Percentiles rank a stretch among this genome's conserved stretches.
Conservation (phyloP, 805 yeast species). For the Wickerhamomyces alni region DNA sequence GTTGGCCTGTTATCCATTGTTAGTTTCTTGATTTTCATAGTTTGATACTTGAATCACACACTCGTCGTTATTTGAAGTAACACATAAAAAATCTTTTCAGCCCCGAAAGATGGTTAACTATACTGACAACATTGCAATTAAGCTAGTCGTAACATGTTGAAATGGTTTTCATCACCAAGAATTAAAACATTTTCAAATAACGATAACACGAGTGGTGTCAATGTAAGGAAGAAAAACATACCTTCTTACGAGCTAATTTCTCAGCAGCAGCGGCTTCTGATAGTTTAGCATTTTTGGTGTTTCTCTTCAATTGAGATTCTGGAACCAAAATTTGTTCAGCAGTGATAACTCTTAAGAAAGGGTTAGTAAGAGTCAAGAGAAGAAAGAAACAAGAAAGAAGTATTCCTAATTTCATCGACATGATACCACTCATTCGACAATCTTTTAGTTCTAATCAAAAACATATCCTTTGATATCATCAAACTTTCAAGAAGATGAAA, state of each 20-base stretch:
- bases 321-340: slow-evolving; percentile 47
- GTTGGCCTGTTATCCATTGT: slow-evolving; percentile 33
- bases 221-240: slow-evolving; percentile 40
- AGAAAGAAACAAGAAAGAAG: background rate
- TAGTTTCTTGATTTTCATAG: slow-evolving; percentile 7
- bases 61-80: background rate
- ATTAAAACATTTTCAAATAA: background rate
- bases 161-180: slow-evolving; percentile 44
- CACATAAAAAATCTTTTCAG: slow-evolving; percentile 30
- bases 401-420: slow-evolving; percentile 19
- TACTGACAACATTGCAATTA: slow-evolving; percentile 59
- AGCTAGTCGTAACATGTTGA: slow-evolving; percentile 48
- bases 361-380: background rate
- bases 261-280: slow-evolving; percentile 76
- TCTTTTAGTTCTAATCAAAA: slow-evolving; percentile 10
- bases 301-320: slow-evolving; percentile 82
- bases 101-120: slow-evolving; percentile 79
- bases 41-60: too few relatives aligned
- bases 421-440: slow-evolving; percentile 27
- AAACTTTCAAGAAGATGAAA: too few relatives aligned
- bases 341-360: slow-evolving; percentile 24
- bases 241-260: slow-evolving; percentile 71
- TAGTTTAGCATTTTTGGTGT: slow-evolving; percentile 72
- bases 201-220: background rate
- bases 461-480: too few relatives aligned